These are phyloP conservation scores for Aspergillus olivimuriae DNA, from an alignment of 495 filamentous ascomycete genomes.

Conservation along the genomic window DNA sequence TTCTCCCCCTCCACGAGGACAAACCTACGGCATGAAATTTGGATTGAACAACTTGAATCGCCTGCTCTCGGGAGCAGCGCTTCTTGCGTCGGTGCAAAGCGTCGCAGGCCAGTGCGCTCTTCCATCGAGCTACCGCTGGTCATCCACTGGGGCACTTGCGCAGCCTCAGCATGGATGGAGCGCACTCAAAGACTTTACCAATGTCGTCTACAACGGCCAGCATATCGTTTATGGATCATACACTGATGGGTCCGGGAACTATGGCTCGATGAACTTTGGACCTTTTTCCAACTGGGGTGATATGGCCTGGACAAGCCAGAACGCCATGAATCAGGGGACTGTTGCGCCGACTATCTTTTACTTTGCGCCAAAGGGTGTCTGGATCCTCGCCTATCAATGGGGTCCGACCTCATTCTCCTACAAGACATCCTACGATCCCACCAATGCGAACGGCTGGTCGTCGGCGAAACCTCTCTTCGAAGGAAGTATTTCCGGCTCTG, in stretches of 20 bases:
- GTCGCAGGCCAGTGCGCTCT: conserved; percentile 37
- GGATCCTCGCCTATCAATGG: conserved; percentile 59
- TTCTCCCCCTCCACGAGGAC: background rate
- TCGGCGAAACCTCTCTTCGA: conserved; percentile 46
- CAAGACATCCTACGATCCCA: conserved; percentile 50
- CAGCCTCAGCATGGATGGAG: conserved; percentile 45
- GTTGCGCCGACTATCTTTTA: conserved; percentile 58
- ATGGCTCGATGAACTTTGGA: conserved; percentile 52
- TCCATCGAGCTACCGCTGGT: conserved; percentile 51
- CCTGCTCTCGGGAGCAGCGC: conserved; percentile 2
- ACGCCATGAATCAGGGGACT: conserved; percentile 35
- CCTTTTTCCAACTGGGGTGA: conserved; percentile 48
- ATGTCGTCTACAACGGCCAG: conserved; percentile 44
- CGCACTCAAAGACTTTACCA: conserved; percentile 54
- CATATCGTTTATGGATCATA: conserved; percentile 50
- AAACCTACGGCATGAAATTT: background rate
- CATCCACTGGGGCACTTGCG: conserved; percentile 42
- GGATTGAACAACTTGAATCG: background rate
- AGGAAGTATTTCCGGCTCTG: conserved; percentile 43
- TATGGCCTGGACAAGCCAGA: conserved; percentile 50
- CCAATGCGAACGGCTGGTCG: conserved; percentile 51
- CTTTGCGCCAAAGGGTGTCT: conserved; percentile 53
- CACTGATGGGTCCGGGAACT: conserved; percentile 31
- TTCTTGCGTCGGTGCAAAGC: conserved; percentile 8
- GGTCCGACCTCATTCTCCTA: conserved; percentile 52